A percentile compares a stretch with the other conserved stretches of the same genome.
phyloP scores from a whole-genome alignment of 805 yeast species.

The Teunomyces pallodes region DNA sequence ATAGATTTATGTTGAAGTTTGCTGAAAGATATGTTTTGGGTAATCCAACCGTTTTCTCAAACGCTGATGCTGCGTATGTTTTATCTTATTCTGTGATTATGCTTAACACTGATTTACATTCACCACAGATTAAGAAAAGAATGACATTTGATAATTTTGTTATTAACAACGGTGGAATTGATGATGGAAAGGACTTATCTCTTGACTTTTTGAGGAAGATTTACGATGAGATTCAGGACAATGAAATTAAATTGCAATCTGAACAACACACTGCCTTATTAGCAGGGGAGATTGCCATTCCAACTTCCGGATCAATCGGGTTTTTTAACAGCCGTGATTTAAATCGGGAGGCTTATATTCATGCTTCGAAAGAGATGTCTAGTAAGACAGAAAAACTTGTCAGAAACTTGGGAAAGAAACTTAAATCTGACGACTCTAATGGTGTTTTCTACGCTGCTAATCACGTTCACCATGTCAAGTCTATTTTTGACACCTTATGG shows the following conservation, averaged over 20 bases:
- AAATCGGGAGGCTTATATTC: slow-evolving; percentile 80
- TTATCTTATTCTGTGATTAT: slow-evolving; percentile 88
- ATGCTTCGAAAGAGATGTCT: slow-evolving; percentile 90
- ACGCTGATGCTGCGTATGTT: slow-evolving; percentile 92
- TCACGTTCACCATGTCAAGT: slow-evolving; percentile 84
- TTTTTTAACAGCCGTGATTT: slow-evolving; percentile 69
- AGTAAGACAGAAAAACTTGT: slow-evolving; percentile 84
- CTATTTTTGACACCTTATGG: slow-evolving; percentile 94
- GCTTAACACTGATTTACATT: slow-evolving; percentile 93
- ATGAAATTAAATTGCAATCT: slow-evolving; percentile 88
- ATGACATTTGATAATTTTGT: slow-evolving; percentile 89
- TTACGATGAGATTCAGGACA: slow-evolving; percentile 70
- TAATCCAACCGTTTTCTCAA: slow-evolving; percentile 82
- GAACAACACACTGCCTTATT: slow-evolving; percentile 92
- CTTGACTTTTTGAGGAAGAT: slow-evolving; percentile 66
- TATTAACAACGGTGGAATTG: slow-evolving; percentile 85
- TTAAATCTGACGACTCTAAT: slow-evolving; percentile 36
- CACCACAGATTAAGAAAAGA: slow-evolving; percentile 76
- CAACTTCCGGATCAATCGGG: slow-evolving; percentile 41
- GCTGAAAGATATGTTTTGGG: slow-evolving; percentile 90
- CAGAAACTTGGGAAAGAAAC: slow-evolving; percentile 54
- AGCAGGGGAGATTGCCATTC: slow-evolving; percentile 50
- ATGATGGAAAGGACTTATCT: slow-evolving; percentile 84
- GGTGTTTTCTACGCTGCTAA: slow-evolving; percentile 75
- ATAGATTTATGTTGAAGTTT: slow-evolving; percentile 93